Conservation (phyloP, 768 basidiomycete genomes). For the Mrakia blollopis region DNA sequence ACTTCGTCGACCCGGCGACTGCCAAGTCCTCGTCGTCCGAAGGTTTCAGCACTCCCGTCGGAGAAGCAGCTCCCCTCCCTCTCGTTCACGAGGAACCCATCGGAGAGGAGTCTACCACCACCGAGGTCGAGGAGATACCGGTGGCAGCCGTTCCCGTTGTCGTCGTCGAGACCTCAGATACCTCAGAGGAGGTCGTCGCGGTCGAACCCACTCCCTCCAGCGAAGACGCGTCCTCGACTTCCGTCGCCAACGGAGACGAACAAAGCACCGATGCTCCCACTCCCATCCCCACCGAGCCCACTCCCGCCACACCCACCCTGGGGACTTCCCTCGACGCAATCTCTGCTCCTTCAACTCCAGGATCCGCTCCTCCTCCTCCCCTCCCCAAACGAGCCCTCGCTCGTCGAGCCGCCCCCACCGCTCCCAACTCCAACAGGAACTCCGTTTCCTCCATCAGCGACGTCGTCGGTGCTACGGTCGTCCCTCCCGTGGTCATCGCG, state of each 20-base stretch:
- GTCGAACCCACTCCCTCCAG: background rate
- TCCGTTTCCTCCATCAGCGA: conserved; percentile 6
- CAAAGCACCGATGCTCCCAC: background rate
- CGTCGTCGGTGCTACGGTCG: too few relatives aligned
- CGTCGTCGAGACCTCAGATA: background rate
- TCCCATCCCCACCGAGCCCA: background rate
- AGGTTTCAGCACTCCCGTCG: conserved; percentile 20
- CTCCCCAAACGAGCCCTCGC: conserved; percentile 25
- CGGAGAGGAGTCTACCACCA: background rate
- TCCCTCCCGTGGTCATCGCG: background rate
- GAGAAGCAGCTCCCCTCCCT: background rate
- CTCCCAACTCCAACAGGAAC: background rate
- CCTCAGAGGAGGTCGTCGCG: background rate
- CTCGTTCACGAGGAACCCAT: background rate
- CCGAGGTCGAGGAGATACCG: background rate
- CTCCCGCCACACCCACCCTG: background rate
- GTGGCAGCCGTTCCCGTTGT: too few relatives aligned
- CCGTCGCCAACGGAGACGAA: background rate
- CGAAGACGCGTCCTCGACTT: background rate
- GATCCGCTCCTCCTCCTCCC: conserved; percentile 17
- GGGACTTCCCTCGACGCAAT: background rate
- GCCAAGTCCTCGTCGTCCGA: conserved; percentile 12
- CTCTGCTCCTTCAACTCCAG: background rate
- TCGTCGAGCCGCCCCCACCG: conserved; percentile 18
- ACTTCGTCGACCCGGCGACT: background rate